Base-by-base conservation (phyloP, 805 yeast species). In the Starmerella vaccinii region DNA sequence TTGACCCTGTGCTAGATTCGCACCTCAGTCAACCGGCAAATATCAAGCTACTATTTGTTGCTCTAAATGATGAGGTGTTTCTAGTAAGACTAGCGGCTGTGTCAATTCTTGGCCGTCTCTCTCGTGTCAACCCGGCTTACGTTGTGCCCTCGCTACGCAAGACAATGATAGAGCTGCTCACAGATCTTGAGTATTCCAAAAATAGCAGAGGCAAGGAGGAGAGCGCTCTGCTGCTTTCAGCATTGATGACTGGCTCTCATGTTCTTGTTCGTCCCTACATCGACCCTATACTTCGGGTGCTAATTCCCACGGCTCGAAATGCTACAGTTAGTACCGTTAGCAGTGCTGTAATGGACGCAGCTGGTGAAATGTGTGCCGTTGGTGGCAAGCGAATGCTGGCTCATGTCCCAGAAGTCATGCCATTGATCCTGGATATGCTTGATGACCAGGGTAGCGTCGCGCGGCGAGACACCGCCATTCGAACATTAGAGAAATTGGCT, bases 21-120 rank as follows among this genome's bases (percentile, higher is more conserved):
- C 97, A 92, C 61, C 67, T 92, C 29, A 86, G 97, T 0, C 97
- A 92, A 64, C 94, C 96, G 0, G 95, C 85, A 53, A 89, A 88
- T 64, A 90, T 89, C 29, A 74, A 86, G 49, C 67, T 89, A 13
- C 70, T 92, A 21, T 86, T 90, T 60, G 84, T 89, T 71, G 90
- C 96, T 0, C 69, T 90, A 50, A 85, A 92, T 62, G 99, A 92
- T 67, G 97, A 90, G 65, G 77, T 76, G 2, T 92, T 92, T 62
- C 80, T 78, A 10, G 83, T 92, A 10, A 76, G 95, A 49, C 80
- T 84, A 59, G 83, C 79, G 15, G 83, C 95, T 0, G 77, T 90
- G 30, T 74, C 74, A 46, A 75, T 89, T 10, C 77, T 92, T 52
- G 97, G 98, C 2, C 74, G 97, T 50, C 68, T 92, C 16, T 82